These are phyloP conservation scores for Magnolia kwangsiensis DNA, from an alignment of 164 flowering plant species.

Conservation along the genomic window DNA sequence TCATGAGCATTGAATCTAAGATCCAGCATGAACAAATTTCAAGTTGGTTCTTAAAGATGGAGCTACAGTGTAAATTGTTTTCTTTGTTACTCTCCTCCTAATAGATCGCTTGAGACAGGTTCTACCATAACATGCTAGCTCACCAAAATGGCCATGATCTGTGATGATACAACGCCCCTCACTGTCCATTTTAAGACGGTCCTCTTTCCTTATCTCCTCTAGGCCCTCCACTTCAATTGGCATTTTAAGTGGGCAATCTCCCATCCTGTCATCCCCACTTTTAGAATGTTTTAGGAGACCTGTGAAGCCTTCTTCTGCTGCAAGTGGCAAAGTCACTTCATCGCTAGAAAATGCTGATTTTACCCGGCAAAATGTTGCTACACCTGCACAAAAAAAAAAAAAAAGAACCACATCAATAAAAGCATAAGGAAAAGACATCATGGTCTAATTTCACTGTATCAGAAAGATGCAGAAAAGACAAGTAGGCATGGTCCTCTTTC, in stretches of 20 bases:
- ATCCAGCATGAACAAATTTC: neutral
- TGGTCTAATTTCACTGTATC: neutral
- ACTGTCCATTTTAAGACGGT: slow-evolving; percentile 71
- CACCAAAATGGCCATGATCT: slow-evolving; percentile 97
- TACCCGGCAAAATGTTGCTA: slow-evolving; percentile 95
- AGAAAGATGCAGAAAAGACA: neutral
- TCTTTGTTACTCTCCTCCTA: neutral
- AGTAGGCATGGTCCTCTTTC: neutral
- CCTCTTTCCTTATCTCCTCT: slow-evolving; percentile 51
- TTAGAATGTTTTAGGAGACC: slow-evolving; percentile 50
- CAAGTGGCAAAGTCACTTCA: slow-evolving; percentile 82
- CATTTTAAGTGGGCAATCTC: slow-evolving; percentile 17
- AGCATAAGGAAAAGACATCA: neutral
- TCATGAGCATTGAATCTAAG: neutral
- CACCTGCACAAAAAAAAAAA: slow-evolving; percentile 44
- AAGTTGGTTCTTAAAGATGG: neutral
- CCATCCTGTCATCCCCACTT: slow-evolving; percentile 18
- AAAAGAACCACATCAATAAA: neutral
- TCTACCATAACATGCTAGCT: slow-evolving; percentile 13
- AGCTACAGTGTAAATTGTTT: neutral
- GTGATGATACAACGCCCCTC: slow-evolving; percentile 98
- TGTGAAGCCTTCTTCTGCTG: slow-evolving; percentile 92
- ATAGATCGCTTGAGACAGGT: neutral
- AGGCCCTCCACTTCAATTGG: slow-evolving; percentile 38
- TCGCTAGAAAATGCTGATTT: slow-evolving; percentile 76